These are phyloP conservation scores for Lactuca sativa DNA, from an alignment of 129 eudicot species.

Conservation along the genomic window DNA sequence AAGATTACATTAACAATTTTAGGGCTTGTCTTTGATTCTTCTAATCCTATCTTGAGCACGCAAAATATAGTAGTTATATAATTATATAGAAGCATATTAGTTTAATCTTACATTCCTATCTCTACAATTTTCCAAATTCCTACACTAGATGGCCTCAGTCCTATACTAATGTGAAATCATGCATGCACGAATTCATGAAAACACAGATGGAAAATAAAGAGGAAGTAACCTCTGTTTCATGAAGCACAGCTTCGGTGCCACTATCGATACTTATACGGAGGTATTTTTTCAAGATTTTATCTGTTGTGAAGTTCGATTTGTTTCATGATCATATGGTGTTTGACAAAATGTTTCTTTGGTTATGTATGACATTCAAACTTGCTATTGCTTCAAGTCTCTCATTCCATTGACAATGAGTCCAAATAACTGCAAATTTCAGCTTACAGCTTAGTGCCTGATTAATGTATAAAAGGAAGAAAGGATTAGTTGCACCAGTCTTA, in stretches of 20 bases:
- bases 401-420: slow-evolving; percentile 42
- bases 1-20: too few relatives aligned
- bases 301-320: background rate
- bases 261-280: slow-evolving; percentile 92
- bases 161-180: too few relatives aligned
- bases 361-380: slow-evolving; percentile 57
- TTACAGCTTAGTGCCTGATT: slow-evolving; percentile 52
- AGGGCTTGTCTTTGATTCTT: too few relatives aligned
- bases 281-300: slow-evolving; percentile 20
- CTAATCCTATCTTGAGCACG: too few relatives aligned
- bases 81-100: too few relatives aligned
- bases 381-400: slow-evolving; percentile 47
- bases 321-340: slow-evolving; percentile 1
- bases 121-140: too few relatives aligned
- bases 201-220: too few relatives aligned
- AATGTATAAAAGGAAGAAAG: slow-evolving; percentile 2
- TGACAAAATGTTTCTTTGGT: slow-evolving; percentile 24
- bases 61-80: too few relatives aligned
- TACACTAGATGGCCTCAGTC: too few relatives aligned
- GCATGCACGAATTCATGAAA: too few relatives aligned
- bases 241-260: slow-evolving; percentile 70
- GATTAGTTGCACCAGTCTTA: slow-evolving; percentile 6
- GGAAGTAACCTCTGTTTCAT: slow-evolving; percentile 51
- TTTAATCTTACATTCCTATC: too few relatives aligned
- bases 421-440: slow-evolving; percentile 48